Evolutionary conservation across 78 protist species (phyloP).

Genomic region (Dictyostelium capitatum): DNA sequence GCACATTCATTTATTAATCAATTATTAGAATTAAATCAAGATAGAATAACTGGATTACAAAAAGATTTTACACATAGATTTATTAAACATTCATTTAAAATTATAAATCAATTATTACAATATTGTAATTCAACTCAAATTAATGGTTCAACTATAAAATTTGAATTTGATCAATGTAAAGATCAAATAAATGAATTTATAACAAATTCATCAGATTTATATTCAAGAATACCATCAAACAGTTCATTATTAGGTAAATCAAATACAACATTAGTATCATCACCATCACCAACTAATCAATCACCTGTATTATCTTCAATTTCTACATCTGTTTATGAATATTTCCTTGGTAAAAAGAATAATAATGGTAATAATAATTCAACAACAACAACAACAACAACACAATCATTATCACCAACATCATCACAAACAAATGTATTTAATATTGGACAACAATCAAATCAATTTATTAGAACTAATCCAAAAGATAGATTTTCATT

Average conservation of each 20-base stretch:
- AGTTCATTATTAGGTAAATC: not conserved
- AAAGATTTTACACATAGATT: conserved; percentile 23
- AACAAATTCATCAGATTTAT: not conserved
- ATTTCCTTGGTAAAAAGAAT: not conserved
- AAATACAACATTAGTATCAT: not conserved
- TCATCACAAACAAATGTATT: not conserved
- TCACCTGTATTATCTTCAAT: not conserved
- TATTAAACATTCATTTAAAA: conserved; percentile 35
- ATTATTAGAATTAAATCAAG: not conserved
- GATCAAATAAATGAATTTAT: not conserved
- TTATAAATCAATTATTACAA: not conserved
- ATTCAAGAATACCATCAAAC: conserved; percentile 49
- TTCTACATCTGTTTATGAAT: not conserved
- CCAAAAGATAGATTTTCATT: not conserved
- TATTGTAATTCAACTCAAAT: not conserved
- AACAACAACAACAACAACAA: too few relatives aligned
- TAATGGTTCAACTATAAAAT: not conserved
- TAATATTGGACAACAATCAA: not conserved
- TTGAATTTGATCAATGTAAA: not conserved
- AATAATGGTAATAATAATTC: too few relatives aligned
- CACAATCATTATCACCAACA: not conserved
- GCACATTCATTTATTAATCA: conserved; percentile 33
- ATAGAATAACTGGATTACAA: not conserved
- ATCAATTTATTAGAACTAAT: not conserved
- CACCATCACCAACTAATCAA: conserved; percentile 27